Evolutionary conservation across 23 red algal species (phyloP).

Genomic region (Gracilaria caudata): DNA sequence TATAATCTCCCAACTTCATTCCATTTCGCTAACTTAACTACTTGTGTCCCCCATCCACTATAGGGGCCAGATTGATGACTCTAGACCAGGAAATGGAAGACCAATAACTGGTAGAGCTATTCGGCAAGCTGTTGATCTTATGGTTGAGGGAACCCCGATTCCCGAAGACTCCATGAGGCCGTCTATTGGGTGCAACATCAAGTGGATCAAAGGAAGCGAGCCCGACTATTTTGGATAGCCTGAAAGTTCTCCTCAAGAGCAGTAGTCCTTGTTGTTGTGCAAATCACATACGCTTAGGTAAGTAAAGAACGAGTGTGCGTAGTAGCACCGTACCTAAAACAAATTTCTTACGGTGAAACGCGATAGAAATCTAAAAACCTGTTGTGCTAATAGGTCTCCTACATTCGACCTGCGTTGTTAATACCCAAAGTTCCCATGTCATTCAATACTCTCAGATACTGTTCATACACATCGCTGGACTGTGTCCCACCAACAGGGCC

Average conservation of each 20-base stretch:
- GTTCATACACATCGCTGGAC: neutral
- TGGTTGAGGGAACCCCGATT: conserved; percentile 50
- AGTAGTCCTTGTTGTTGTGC: no score
- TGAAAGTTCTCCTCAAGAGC: neutral
- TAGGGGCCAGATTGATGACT: conserved; percentile 84
- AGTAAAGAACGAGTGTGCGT: no score
- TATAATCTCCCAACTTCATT: neutral
- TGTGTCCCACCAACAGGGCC: neutral
- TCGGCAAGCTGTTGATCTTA: conserved; percentile 63
- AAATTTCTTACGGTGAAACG: no score
- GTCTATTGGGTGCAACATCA: conserved; percentile 90
- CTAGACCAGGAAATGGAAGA: conserved; percentile 70
- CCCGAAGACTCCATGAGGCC: conserved; percentile 55
- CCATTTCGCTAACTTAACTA: neutral
- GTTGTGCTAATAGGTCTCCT: neutral
- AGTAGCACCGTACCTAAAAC: neutral
- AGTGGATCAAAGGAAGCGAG: conserved; percentile 69
- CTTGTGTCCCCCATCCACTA: neutral
- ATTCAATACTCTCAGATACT: neutral
- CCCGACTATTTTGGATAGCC: conserved; percentile 44
- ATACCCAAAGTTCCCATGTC: neutral
- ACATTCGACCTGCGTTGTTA: neutral
- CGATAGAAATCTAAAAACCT: no score
- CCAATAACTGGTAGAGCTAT: conserved; percentile 59
- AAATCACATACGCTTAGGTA: no score